Conservation (phyloP, 2,329 filamentous ascomycete genomes). For the Bipolaris oryzae region DNA sequence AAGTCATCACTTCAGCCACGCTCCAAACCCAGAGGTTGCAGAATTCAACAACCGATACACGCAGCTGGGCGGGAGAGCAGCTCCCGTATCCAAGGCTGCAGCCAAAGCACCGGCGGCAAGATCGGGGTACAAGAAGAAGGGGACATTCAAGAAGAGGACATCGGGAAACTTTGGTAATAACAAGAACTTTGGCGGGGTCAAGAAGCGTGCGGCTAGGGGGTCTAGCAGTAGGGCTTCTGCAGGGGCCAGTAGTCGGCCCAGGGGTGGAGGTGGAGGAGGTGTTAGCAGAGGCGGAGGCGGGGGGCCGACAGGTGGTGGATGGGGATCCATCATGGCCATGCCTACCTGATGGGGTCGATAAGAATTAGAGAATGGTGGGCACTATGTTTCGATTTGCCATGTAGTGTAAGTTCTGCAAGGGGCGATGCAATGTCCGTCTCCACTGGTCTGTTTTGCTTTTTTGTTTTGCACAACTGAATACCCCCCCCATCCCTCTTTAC, state of each 20-base stretch:
- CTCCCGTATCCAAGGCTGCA: constrained; percentile 18
- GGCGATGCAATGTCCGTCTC: no score
- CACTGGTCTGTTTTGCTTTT: neutral
- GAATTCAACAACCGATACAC: constrained; percentile 37
- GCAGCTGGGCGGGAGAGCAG: constrained; percentile 24
- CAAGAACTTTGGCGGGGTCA: constrained; percentile 23
- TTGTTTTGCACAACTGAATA: neutral
- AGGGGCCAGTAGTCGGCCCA: constrained; percentile 16
- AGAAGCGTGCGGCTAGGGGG: constrained; percentile 25
- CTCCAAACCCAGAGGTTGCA: constrained; percentile 36
- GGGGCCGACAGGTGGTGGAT: constrained; percentile 7
- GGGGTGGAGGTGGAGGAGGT: constrained; percentile 20
- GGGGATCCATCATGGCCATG: constrained; percentile 37
- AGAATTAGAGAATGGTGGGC: neutral
- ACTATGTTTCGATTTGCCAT: neutral
- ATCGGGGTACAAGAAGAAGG: constrained; percentile 26
- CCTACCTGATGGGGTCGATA: constrained; percentile 26
- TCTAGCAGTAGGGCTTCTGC: constrained; percentile 21
- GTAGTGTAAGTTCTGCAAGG: no score
- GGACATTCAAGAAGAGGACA: constrained; percentile 19
- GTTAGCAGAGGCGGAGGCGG: constrained; percentile 1
- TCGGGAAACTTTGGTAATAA: constrained; percentile 28
- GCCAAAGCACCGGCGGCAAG: constrained; percentile 18
- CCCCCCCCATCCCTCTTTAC: neutral
- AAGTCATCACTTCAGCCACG: constrained; percentile 38